Evolutionary conservation across 768 basidiomycete genomes (phyloP).

Genomic region (Russula brevipes): DNA sequence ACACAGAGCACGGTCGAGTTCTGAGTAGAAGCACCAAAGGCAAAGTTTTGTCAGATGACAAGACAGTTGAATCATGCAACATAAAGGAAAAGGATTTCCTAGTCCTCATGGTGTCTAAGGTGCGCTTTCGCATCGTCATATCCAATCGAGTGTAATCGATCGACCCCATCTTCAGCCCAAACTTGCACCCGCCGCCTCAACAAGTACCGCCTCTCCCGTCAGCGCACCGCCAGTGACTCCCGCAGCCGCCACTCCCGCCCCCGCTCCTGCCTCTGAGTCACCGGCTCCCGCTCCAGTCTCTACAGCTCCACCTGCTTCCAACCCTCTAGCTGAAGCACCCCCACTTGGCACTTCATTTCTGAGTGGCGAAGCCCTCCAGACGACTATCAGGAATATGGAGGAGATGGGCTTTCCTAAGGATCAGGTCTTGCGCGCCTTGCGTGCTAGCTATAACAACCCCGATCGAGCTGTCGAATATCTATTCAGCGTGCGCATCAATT

Average conservation of each 20-base stretch:
- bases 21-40: conserved; percentile 44
- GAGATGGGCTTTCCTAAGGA: conserved; percentile 94
- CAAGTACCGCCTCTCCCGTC: conserved; percentile 31
- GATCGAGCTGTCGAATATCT: conserved; percentile 98
- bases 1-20: conserved; percentile 7
- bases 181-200: conserved; percentile 37
- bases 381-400: conserved; percentile 74
- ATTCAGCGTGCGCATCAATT: conserved; percentile 61
- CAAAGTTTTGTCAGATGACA: conserved; percentile 84
- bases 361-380: conserved; percentile 68
- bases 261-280: conserved; percentile 34
- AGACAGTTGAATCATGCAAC: conserved; percentile 79
- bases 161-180: conserved; percentile 45
- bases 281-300: conserved; percentile 33
- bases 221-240: conserved; percentile 31
- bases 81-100: conserved; percentile 99
- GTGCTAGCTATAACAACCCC: conserved; percentile 96
- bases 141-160: not conserved
- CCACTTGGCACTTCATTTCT: conserved; percentile 61
- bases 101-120: conserved; percentile 99
- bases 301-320: conserved; percentile 31
- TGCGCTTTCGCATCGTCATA: conserved; percentile 32
- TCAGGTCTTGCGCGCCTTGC: conserved; percentile 75
- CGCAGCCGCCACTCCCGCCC: conserved; percentile 29
- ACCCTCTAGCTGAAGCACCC: conserved; percentile 29